A percentile compares a stretch with the other conserved stretches of the same genome.
phyloP scores from a whole-genome alignment of 371 early-diverging fungal genomes.

The Mortierella sp. region DNA sequence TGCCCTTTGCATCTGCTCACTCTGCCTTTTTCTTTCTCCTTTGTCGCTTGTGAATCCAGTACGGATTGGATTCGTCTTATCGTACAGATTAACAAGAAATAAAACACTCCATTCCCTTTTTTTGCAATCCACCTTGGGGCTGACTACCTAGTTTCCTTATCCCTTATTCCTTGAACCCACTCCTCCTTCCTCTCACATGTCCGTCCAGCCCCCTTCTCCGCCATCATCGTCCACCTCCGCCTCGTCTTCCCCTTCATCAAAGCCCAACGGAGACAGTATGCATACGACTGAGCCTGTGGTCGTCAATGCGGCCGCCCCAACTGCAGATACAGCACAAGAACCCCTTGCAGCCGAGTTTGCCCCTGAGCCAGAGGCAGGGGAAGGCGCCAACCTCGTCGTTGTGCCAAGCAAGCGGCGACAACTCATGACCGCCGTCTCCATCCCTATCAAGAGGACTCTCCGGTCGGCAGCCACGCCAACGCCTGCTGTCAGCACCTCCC shows the following conservation, averaged over 20 bases:
- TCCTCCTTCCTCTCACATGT: neutral
- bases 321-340: neutral
- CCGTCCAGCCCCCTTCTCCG: neutral
- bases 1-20: too few relatives aligned
- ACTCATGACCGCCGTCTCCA: neutral
- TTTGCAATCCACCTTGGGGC: neutral
- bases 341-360: neutral
- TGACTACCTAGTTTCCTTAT: neutral
- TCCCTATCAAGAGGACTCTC: slow-evolving; percentile 12
- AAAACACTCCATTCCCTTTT: neutral
- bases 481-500: neutral
- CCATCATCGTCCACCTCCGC: neutral
- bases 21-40: too few relatives aligned
- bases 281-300: neutral
- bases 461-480: neutral
- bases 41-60: neutral
- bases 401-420: neutral
- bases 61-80: neutral
- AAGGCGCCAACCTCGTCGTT: neutral
- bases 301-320: too few relatives aligned
- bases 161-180: neutral
- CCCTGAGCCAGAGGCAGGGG: neutral
- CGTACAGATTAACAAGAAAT: neutral
- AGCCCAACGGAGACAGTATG: neutral
- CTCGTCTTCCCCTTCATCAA: neutral